phyloP scores from a whole-genome alignment of 441 rosid species.

The Adansonia madagascariensis region DNA sequence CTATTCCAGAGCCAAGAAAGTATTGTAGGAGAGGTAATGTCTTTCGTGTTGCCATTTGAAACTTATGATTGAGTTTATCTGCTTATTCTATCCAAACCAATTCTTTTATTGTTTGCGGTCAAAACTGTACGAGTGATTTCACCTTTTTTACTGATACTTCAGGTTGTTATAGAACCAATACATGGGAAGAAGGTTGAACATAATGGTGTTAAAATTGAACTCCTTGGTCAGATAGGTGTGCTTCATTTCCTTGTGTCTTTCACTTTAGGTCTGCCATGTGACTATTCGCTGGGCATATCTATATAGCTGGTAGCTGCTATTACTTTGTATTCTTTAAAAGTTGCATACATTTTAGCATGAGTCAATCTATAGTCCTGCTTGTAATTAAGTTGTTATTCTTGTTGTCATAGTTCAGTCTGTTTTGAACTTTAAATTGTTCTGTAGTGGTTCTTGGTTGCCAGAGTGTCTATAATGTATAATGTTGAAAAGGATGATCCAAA shows the following conservation, averaged over 20 bases:
- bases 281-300: background rate
- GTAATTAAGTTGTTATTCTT: background rate
- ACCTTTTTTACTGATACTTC: slow-evolving; percentile 6
- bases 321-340: slow-evolving; percentile 1
- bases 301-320: background rate
- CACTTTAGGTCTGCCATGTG: slow-evolving; percentile 4
- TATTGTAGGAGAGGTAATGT: slow-evolving; percentile 42
- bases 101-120: background rate
- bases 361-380: background rate
- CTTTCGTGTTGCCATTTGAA: background rate
- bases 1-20: slow-evolving; percentile 48
- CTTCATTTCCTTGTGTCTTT: slow-evolving; percentile 22
- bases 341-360: background rate
- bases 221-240: slow-evolving; percentile 52
- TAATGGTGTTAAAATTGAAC: slow-evolving; percentile 45
- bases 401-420: slow-evolving; percentile 11
- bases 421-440: background rate
- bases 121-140: background rate
- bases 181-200: slow-evolving; percentile 50
- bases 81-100: background rate
- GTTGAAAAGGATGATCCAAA: background rate
- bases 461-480: background rate
- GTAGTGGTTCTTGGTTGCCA: background rate
- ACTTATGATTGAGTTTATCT: slow-evolving; percentile 11
- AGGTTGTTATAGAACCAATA: slow-evolving; percentile 46